phyloP scores from a whole-genome alignment of 768 basidiomycete genomes.

The Termitomyces sp. region DNA sequence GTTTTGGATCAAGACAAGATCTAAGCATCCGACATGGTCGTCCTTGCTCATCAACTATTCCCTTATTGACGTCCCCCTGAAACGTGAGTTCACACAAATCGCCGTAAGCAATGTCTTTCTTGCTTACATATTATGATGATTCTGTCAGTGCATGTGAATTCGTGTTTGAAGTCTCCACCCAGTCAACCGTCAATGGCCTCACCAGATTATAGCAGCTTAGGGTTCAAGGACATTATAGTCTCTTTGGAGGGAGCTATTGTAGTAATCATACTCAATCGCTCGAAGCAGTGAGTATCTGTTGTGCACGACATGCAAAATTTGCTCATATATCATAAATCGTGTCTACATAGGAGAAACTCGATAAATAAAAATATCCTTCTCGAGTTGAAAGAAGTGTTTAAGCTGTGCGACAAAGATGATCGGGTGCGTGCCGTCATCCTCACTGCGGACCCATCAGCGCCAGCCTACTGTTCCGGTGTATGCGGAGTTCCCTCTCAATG shows the following conservation, averaged over 20 bases:
- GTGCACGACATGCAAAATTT: background rate
- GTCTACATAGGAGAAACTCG: constrained; percentile 36
- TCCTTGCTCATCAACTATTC: background rate
- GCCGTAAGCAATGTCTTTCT: background rate
- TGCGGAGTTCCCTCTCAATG: constrained; percentile 7
- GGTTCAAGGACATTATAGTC: constrained; percentile 37
- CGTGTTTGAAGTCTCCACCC: background rate
- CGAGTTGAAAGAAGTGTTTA: constrained; percentile 39
- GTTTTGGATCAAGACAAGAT: too few species aligned
- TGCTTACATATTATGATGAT: background rate
- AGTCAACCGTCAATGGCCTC: constrained; percentile 17
- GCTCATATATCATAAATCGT: background rate
- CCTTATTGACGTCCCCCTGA: background rate
- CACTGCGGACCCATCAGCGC: constrained; percentile 45
- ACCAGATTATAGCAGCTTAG: constrained; percentile 29
- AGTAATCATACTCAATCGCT: constrained; percentile 40
- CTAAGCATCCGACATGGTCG: too few species aligned
- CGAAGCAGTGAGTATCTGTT: constrained; percentile 35
- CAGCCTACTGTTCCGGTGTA: constrained; percentile 54
- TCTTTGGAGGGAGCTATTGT: constrained; percentile 37
- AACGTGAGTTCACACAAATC: background rate
- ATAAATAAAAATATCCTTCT: constrained; percentile 26
- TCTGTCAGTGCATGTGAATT: background rate
- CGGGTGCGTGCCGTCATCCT: constrained; percentile 45
- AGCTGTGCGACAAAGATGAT: constrained; percentile 45